Evolutionary conservation across 257 asterid species (phyloP).

Genomic region (Striga asiatica): DNA sequence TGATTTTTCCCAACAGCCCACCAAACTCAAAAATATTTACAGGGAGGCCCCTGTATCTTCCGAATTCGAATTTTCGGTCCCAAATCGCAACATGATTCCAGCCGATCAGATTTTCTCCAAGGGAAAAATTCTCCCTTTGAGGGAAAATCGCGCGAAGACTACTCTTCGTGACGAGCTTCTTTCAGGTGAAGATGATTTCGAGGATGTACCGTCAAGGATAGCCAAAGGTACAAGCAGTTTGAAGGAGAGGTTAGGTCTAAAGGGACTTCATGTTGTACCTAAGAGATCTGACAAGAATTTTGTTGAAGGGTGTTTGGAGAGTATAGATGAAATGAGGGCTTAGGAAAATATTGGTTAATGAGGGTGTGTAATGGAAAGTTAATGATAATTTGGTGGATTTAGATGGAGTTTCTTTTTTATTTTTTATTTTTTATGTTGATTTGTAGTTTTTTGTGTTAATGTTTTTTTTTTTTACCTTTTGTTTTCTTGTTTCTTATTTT

Average conservation of each 20-base stretch:
- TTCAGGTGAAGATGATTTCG: constrained; percentile 35
- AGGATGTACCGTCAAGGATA: constrained; percentile 21
- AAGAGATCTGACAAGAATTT: constrained; percentile 29
- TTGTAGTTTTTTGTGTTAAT: neutral
- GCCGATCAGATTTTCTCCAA: constrained; percentile 72
- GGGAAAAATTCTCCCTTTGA: constrained; percentile 56
- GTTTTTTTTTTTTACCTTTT: no score
- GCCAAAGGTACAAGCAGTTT: constrained; percentile 35
- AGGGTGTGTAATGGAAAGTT: neutral
- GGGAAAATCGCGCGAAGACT: constrained; percentile 26
- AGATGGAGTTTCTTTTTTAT: neutral
- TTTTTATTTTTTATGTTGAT: neutral
- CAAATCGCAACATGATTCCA: constrained; percentile 41
- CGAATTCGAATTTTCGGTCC: constrained; percentile 57
- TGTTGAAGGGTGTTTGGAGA: constrained; percentile 29
- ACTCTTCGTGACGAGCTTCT: constrained; percentile 73
- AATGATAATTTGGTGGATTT: neutral
- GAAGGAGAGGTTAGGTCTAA: constrained; percentile 62
- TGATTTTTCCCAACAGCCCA: constrained; percentile 33
- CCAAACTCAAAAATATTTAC: constrained; percentile 49
- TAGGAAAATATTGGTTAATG: neutral
- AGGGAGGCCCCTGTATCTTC: constrained; percentile 80
- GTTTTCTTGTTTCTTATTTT: no score
- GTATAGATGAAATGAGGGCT: constrained; percentile 37
- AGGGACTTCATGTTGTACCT: constrained; percentile 29